These are phyloP conservation scores for Pulveroboletus sp. DNA, from an alignment of 768 basidiomycete species.

Conservation along the genomic window DNA sequence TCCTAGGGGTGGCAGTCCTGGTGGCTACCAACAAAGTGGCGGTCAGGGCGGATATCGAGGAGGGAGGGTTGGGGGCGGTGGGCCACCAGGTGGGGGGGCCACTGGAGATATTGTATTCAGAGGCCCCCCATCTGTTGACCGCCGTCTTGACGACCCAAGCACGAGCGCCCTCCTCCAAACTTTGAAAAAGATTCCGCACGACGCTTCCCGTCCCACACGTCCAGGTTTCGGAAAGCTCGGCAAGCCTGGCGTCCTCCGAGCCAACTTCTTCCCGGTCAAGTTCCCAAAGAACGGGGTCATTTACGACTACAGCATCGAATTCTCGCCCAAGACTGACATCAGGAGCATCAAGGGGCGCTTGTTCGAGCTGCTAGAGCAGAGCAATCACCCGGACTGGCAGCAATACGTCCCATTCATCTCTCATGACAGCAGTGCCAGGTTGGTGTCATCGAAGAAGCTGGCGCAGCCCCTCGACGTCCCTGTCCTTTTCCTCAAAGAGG, in stretches of 20 bases:
- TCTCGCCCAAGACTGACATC: slow-evolving; percentile 34
- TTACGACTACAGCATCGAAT: slow-evolving; percentile 43
- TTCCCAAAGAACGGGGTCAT: slow-evolving; percentile 37
- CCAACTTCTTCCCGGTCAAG: slow-evolving; percentile 48
- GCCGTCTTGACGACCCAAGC: slow-evolving; percentile 27
- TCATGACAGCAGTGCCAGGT: slow-evolving; percentile 41
- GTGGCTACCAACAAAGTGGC: slow-evolving; percentile 5
- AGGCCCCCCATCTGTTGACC: slow-evolving; percentile 31
- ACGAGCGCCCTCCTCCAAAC: slow-evolving; percentile 25
- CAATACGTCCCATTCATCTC: slow-evolving; percentile 32
- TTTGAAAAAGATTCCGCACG: slow-evolving; percentile 29
- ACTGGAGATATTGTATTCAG: slow-evolving; percentile 30
- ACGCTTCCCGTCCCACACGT: slow-evolving; percentile 40
- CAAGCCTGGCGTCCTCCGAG: slow-evolving; percentile 37
- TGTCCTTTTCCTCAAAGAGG: slow-evolving; percentile 40
- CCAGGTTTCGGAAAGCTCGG: slow-evolving; percentile 46
- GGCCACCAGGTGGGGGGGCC: slow-evolving; percentile 24
- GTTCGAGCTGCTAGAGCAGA: slow-evolving; percentile 41
- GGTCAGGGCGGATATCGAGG: slow-evolving; percentile 14
- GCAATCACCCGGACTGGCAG: slow-evolving; percentile 35
- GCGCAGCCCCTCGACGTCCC: slow-evolving; percentile 34
- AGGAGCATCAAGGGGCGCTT: slow-evolving; percentile 39
- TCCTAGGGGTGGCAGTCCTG: slow-evolving; percentile 1
- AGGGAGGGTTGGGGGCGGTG: slow-evolving; percentile 23
- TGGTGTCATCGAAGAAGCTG: slow-evolving; percentile 39